Conservation (phyloP, 345 rosid genomes). For the Melaleuca alternifolia region DNA sequence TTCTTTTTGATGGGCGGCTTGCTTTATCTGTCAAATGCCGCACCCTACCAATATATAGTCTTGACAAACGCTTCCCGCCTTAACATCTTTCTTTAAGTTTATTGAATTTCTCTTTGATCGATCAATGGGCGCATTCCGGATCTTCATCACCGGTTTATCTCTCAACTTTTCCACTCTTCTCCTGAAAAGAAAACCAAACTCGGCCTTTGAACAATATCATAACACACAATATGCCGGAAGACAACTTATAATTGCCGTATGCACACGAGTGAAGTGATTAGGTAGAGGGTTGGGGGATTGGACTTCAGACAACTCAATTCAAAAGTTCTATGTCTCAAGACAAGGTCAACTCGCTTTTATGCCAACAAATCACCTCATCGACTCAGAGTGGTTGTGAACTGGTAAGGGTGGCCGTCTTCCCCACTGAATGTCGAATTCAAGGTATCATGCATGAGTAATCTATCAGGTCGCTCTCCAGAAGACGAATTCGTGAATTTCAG, state of each 20-base stretch:
- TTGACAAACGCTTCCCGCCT: neutral
- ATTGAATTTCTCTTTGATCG: neutral
- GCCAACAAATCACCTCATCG: neutral
- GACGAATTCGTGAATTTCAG: neutral
- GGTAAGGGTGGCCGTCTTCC: neutral
- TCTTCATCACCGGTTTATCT: neutral
- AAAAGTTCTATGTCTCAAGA: neutral
- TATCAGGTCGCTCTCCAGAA: neutral
- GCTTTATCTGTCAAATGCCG: neutral
- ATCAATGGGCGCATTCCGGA: neutral
- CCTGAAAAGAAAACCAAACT: neutral
- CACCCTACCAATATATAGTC: neutral
- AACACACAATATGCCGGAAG: neutral
- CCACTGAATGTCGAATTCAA: neutral
- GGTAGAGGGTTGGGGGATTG: neutral
- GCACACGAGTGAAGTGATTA: neutral
- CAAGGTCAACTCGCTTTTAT: neutral
- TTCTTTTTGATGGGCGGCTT: neutral
- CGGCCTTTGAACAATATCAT: neutral
- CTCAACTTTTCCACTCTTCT: neutral
- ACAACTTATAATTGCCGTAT: neutral
- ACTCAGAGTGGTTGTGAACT: neutral
- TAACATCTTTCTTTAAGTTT: no score
- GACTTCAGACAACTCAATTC: neutral
- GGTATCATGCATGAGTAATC: no score